Evolutionary conservation across 2,329 filamentous ascomycete species (phyloP), one percentile per base, ranked within the genome.

Genomic region (Apiospora marii): DNA sequence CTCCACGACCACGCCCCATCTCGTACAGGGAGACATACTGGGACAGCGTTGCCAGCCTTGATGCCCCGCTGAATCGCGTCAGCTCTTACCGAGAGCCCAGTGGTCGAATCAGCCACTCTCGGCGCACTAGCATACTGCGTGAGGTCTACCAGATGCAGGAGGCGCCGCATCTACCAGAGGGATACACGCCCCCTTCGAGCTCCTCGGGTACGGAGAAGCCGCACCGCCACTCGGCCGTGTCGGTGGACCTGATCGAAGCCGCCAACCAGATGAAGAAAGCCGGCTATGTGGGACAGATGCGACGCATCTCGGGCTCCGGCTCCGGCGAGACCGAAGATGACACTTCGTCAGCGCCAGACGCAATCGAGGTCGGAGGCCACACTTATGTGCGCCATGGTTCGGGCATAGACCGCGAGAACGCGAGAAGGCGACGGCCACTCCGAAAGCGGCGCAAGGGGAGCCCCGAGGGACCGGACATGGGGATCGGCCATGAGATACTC

Each of bases 301-400:
- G 58, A 22, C 58, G 30, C 58, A n/a, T 41, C 34, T 64, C 58
- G 30, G 34, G 19, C 30, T 64, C 30, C 10, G 58, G 34, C 8
- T 30, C 27, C 10, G 58, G 34, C 8, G 34, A 64, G 22, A n/a
- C 22, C 5, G 34, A 64, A n/a, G 58, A 64, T 41, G 58, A n/a
- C n/a, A 14, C 16, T 10, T 37, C 34, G 34, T 41, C 58, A 22
- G 51, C 27, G 14, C 58, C 58, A 0, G 58, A 64, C 58, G 22
- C 48, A n/a, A 70, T 70, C n/a, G n/a, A 51, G 34, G 12, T 70
- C 22, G 68, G 68, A 13, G 48, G 68, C n/a, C 49, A 51, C 34
- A 70, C 68, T 8, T 70, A 70, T 24, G 37, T 70, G 46, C 68
- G 68, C 14, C 68, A 70, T n/a, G 19, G 48, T 30, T 53, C 68